Conservation (phyloP, 1,284 basidiomycete genomes). For the Inonotus obliquus region DNA sequence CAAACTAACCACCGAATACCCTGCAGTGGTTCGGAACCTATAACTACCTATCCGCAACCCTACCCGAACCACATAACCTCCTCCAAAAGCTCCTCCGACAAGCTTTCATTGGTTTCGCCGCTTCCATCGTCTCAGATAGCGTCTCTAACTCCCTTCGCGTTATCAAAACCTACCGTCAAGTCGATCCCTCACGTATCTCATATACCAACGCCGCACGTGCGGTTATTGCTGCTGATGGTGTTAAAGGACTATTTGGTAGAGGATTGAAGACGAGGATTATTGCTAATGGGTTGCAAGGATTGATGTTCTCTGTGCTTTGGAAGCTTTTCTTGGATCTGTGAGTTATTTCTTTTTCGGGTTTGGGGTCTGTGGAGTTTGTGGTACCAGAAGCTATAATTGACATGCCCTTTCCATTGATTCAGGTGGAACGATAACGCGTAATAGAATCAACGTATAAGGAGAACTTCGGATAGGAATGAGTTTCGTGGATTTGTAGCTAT, state of each 20-base stretch:
- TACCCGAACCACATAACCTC: conserved; percentile 54
- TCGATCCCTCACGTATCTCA: conserved; percentile 71
- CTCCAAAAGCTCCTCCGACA: conserved; percentile 64
- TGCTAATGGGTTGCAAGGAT: conserved; percentile 81
- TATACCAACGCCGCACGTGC: conserved; percentile 67
- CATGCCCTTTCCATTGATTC: background rate
- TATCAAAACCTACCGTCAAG: conserved; percentile 89
- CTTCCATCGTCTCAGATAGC: conserved; percentile 78
- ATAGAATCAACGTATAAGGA: background rate
- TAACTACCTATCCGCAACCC: conserved; percentile 65
- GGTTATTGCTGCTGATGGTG: conserved; percentile 63
- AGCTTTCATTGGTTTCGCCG: conserved; percentile 83
- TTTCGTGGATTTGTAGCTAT: too few species aligned
- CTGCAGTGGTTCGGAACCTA: conserved; percentile 75
- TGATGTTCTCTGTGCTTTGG: conserved; percentile 86
- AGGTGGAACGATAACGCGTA: conserved; percentile 40
- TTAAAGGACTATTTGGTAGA: conserved; percentile 68
- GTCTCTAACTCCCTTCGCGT: conserved; percentile 86
- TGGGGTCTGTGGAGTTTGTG: background rate
- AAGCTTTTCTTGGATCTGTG: conserved; percentile 80
- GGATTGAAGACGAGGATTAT: conserved; percentile 80
- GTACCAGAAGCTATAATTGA: background rate
- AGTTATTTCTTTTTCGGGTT: conserved; percentile 33
- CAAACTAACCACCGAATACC: background rate
- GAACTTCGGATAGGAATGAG: background rate